These are phyloP conservation scores for Acanthamoeba triangularis DNA, from an alignment of 208 protist species.

Conservation along the genomic window DNA sequence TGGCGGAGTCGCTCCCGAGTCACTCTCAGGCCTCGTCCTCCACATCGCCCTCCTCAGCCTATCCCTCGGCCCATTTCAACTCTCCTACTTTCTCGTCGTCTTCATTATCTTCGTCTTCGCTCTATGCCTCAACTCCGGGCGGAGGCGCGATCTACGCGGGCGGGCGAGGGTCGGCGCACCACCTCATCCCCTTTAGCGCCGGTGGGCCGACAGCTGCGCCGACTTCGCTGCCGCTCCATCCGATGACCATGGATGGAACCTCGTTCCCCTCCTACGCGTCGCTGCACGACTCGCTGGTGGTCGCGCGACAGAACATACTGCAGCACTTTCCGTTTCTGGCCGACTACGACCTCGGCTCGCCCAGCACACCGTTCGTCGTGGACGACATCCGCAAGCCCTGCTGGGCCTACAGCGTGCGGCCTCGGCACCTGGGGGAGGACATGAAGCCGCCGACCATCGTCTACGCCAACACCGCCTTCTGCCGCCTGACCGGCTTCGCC, in stretches of 20 bases:
- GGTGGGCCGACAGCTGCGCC: too few relatives aligned
- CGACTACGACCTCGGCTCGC: conserved; percentile 53
- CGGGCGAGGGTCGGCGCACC: too few relatives aligned
- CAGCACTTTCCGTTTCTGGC: conserved; percentile 49
- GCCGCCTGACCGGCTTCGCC: conserved; percentile 5
- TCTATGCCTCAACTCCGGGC: not conserved
- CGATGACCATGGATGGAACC: not conserved
- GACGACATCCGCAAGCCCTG: conserved; percentile 44
- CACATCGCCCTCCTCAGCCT: not conserved
- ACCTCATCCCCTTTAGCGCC: not conserved
- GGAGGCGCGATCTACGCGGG: not conserved
- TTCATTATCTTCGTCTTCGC: not conserved
- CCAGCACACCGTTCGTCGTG: conserved; percentile 4
- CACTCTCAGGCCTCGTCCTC: not conserved
- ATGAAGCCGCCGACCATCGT: conserved; percentile 56
- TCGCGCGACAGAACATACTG: conserved; percentile 13
- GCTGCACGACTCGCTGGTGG: not conserved
- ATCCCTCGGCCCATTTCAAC: not conserved
- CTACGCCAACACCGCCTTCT: conserved; percentile 35
- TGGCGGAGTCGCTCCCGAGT: not conserved
- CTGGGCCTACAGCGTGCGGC: not conserved
- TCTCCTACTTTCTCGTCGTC: not conserved
- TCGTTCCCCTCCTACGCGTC: conserved; percentile 11
- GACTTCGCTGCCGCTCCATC: too few relatives aligned
- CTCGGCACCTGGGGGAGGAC: conserved; percentile 16